These are phyloP conservation scores for Penicillium sp. DNA, from an alignment of 2,329 filamentous ascomycete species.

Conservation along the genomic window DNA sequence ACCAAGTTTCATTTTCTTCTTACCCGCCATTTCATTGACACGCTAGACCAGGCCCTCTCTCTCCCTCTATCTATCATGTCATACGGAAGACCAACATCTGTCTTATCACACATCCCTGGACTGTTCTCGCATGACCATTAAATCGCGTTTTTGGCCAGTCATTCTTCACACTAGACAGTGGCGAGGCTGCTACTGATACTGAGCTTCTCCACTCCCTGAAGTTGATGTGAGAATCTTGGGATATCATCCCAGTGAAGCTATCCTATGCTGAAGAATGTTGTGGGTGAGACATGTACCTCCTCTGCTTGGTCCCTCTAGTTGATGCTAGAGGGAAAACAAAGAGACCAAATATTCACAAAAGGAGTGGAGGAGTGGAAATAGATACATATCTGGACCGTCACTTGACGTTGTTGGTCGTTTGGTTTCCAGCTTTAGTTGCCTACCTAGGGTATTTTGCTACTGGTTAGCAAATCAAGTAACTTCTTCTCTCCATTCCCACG, in stretches of 20 bases:
- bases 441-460: slow-evolving; percentile 65
- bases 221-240: slow-evolving; percentile 23
- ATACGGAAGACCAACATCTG: neutral
- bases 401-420: slow-evolving; percentile 82
- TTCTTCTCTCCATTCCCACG: slow-evolving; percentile 64
- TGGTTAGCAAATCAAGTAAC: slow-evolving; percentile 66
- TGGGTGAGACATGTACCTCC: slow-evolving; percentile 87
- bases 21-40: slow-evolving; percentile 8
- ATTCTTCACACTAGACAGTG: slow-evolving; percentile 79
- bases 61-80: slow-evolving; percentile 4
- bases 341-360: neutral
- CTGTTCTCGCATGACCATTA: slow-evolving; percentile 31
- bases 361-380: neutral
- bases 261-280: slow-evolving; percentile 74
- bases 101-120: neutral
- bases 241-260: neutral
- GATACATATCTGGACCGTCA: slow-evolving; percentile 67
- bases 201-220: slow-evolving; percentile 66
- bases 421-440: slow-evolving; percentile 72
- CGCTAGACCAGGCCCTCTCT: slow-evolving; percentile 7
- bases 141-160: slow-evolving; percentile 65
- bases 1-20: slow-evolving; percentile 19
- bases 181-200: slow-evolving; percentile 77
- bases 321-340: slow-evolving; percentile 15
- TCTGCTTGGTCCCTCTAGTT: slow-evolving; percentile 61